A percentile compares a stretch with the other conserved stretches of the same genome.
These are phyloP conservation scores for Leavenworthia alabamica DNA, from an alignment of 345 rosid species.

Conservation along the genomic window DNA sequence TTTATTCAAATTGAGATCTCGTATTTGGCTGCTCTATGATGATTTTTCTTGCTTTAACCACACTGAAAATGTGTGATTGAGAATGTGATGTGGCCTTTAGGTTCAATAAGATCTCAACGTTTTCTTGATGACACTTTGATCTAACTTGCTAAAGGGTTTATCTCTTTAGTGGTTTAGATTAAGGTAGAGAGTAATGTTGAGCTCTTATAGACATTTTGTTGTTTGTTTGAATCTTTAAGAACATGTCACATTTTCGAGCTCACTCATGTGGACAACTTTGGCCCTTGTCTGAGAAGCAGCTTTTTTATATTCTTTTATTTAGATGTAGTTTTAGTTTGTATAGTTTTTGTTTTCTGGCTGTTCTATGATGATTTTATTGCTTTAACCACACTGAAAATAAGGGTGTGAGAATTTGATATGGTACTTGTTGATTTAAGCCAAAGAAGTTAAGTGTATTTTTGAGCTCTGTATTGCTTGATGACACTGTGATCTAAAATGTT, in stretches of 20 bases:
- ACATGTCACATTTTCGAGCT: background rate
- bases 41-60: conserved; percentile 34
- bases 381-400: conserved; percentile 35
- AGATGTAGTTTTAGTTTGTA: background rate
- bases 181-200: conserved; percentile 17
- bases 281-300: conserved; percentile 34
- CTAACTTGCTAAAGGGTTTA: conserved; percentile 21
- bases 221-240: conserved; percentile 9
- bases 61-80: conserved; percentile 24
- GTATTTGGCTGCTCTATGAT: conserved; percentile 26
- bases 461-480: conserved; percentile 11
- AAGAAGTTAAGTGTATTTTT: background rate
- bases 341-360: background rate
- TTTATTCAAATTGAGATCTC: background rate
- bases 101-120: background rate
- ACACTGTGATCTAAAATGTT: conserved; percentile 12
- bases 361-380: conserved; percentile 27
- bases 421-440: background rate
- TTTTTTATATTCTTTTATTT: background rate
- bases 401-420: background rate
- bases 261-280: conserved; percentile 25
- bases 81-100: background rate
- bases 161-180: conserved; percentile 26
- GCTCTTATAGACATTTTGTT: background rate
- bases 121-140: conserved; percentile 24